phyloP scores from a whole-genome alignment of 768 basidiomycete species.

The Suillus discolor region DNA sequence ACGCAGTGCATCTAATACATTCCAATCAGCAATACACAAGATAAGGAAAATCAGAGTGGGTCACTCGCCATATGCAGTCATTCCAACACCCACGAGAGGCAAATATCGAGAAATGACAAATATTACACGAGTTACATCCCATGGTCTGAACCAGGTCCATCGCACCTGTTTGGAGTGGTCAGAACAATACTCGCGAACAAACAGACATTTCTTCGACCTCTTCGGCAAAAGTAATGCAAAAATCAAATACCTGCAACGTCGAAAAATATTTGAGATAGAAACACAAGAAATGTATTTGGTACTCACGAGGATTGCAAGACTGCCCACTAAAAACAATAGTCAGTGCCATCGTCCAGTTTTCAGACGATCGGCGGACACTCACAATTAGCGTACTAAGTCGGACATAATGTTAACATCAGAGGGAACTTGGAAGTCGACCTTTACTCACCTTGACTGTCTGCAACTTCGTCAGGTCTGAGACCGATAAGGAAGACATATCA shows the following conservation, averaged over 20 bases:
- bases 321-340: conserved; percentile 14
- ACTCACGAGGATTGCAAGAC: conserved; percentile 20
- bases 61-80: conserved; percentile 19
- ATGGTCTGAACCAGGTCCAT: conserved; percentile 21
- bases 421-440: too few species aligned
- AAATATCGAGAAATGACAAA: conserved; percentile 25
- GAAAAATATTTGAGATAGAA: background rate
- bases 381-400: conserved; percentile 19
- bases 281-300: background rate
- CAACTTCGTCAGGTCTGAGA: conserved; percentile 13
- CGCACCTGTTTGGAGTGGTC: conserved; percentile 9
- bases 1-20: background rate
- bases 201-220: conserved; percentile 5
- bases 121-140: conserved; percentile 18
- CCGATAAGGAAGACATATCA: background rate
- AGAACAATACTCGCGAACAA: background rate
- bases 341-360: background rate
- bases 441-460: conserved; percentile 18
- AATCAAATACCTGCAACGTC: conserved; percentile 10
- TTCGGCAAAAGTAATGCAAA: conserved; percentile 10
- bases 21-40: background rate
- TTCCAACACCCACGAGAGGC: conserved; percentile 14
- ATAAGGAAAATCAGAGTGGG: background rate
- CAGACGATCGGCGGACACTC: background rate
- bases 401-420: background rate